Evolutionary conservation across 1,139 yeast genomes (phyloP), one percentile per base, ranked within the genome.

Genomic region (Candida sojae): DNA sequence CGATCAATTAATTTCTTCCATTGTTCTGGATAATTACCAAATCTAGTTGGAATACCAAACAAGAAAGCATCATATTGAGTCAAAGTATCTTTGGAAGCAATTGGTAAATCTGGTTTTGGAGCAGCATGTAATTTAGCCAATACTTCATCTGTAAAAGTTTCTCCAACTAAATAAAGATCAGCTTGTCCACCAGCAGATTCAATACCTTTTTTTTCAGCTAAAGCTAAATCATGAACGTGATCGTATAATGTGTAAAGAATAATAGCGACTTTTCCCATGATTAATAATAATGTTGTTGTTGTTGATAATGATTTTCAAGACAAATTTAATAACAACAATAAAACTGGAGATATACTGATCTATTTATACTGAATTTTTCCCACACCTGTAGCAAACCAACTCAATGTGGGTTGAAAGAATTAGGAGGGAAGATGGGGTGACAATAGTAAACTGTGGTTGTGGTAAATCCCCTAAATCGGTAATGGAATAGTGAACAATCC

Each of bases 41-140:
- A 71, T 57, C 76, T 62, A 53, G 76, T 70, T 42, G 76, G 75
- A 41, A 70, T 57, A 48, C 76, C 76, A 49, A 71, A 68, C 51
- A 71, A 53, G 56, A 68, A 70, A 12, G 72, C 73, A 55, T 71
- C 73, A 60, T 68, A 70, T 45, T 59, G 52, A 28, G 58, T 58
- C 57, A 71, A 66, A 33, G 72, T 67, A 26, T 67, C 68, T 43
- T 58, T 50, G 35, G 66, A 58, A 37, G 71, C 73, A 54, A 63
- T 58, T 48, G 73, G 73, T 60, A 62, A 62, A 50, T 62, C 62
- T 40, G 68, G 65, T 31, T 48, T 47, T 23, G 66, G 54, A 17
- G 73, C 70, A 34, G 75, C 75, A 50, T 66, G 63, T 61, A 71
- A 50, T 48, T 50, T 48, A 29, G 57, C 50, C 57, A 70, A 66